phyloP scores from a whole-genome alignment of 495 filamentous ascomycete species.

The Trichoderma gamsii region DNA sequence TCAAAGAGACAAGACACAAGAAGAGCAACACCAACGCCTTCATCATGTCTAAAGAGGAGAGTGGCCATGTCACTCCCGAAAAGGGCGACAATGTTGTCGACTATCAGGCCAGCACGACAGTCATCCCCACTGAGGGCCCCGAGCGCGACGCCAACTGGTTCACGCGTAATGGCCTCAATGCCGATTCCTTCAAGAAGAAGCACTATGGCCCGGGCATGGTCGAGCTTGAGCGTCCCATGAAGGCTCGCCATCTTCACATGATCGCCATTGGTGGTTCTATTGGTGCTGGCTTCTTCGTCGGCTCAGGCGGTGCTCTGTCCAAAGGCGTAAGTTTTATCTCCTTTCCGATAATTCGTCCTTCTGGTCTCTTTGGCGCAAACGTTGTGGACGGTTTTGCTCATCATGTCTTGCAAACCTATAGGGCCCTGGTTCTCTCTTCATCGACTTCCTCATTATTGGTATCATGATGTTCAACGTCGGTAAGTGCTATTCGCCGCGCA shows the following conservation, averaged over 20 bases:
- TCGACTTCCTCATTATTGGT: slow-evolving; percentile 52
- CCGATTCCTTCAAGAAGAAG: slow-evolving; percentile 39
- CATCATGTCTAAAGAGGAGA: slow-evolving; percentile 10
- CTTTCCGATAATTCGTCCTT: too few relatives aligned
- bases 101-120: slow-evolving; percentile 1
- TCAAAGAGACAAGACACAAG: background rate
- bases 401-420: slow-evolving; percentile 14
- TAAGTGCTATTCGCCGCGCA: slow-evolving; percentile 20
- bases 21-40: background rate
- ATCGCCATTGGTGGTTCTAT: slow-evolving; percentile 71
- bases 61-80: background rate
- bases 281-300: slow-evolving; percentile 57
- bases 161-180: slow-evolving; percentile 47
- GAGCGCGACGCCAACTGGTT: slow-evolving; percentile 32
- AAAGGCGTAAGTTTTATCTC: slow-evolving; percentile 30
- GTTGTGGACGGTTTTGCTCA: background rate
- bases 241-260: slow-evolving; percentile 65
- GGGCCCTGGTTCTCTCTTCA: slow-evolving; percentile 45
- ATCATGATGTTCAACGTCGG: slow-evolving; percentile 49
- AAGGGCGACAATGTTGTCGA: slow-evolving; percentile 11
- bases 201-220: slow-evolving; percentile 32
- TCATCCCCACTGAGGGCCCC: background rate
- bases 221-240: slow-evolving; percentile 55
- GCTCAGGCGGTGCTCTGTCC: slow-evolving; percentile 42
- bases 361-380: too few relatives aligned